Conservation (phyloP, 2,329 filamentous ascomycete genomes). For the Aspergillus luchuensis region DNA sequence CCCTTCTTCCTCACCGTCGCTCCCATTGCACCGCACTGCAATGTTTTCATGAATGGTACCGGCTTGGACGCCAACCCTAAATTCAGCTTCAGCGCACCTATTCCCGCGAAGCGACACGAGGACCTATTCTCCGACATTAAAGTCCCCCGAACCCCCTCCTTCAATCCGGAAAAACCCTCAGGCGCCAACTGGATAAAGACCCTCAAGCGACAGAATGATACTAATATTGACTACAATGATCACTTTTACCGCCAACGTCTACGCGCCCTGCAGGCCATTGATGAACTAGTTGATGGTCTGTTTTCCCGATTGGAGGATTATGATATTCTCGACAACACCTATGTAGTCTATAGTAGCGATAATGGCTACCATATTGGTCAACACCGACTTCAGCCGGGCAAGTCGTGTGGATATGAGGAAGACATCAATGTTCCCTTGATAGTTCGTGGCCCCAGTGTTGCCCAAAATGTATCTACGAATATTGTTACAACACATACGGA, state of each 20-base stretch:
- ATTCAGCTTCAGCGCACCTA: slow-evolving; percentile 45
- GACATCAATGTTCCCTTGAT: slow-evolving; percentile 61
- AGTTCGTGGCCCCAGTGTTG: slow-evolving; percentile 58
- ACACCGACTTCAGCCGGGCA: slow-evolving; percentile 58
- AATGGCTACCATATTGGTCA: slow-evolving; percentile 63
- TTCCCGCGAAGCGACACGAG: slow-evolving; percentile 61
- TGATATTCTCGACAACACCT: slow-evolving; percentile 51
- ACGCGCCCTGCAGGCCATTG: slow-evolving; percentile 52
- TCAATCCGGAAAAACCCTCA: slow-evolving; percentile 60
- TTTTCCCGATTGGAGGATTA: slow-evolving; percentile 41
- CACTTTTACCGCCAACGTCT: slow-evolving; percentile 52
- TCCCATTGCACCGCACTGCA: slow-evolving; percentile 65
- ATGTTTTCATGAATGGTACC: slow-evolving; percentile 51
- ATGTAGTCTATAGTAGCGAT: slow-evolving; percentile 60
- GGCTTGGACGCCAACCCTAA: slow-evolving; percentile 28
- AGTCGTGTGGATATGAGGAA: slow-evolving; percentile 58
- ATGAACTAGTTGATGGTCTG: slow-evolving; percentile 53
- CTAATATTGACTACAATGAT: slow-evolving; percentile 52
- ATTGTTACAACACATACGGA: slow-evolving; percentile 59
- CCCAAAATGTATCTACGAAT: slow-evolving; percentile 40
- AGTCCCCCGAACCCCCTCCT: slow-evolving; percentile 64
- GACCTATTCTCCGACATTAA: slow-evolving; percentile 61
- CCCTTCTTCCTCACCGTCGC: slow-evolving; percentile 69
- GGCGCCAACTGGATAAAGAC: slow-evolving; percentile 48
- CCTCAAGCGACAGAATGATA: slow-evolving; percentile 46